Base-by-base conservation (phyloP, 768 basidiomycete genomes). In the Lentinula guzmanii region DNA sequence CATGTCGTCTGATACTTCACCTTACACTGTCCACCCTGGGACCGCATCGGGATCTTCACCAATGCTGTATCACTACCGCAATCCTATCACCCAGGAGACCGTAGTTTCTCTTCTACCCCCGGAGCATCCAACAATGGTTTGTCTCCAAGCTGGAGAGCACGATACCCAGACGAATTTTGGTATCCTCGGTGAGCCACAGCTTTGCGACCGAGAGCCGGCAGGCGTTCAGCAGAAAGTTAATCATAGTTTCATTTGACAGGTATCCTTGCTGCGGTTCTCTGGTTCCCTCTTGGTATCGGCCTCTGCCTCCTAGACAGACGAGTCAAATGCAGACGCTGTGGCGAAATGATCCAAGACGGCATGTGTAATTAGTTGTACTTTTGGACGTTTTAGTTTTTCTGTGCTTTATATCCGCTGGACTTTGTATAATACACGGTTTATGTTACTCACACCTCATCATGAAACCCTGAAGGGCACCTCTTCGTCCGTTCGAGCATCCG, bases 271-370 rank as follows among this genome's bases (percentile, higher is more conserved):
- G 91, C 92, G 4, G 74, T 94, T 28, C 76, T 93, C 62, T 93
- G 90, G 91, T 94, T 94, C 76, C 92, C 92, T 3, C 72, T 93
- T 0, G 92, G 92, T 4, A 79, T 94, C 42, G 90, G 85, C 2
- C 74, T 89, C 5, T 94, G 92, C 67, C 72, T 93, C 8, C 77
- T 94, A 28, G 92, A 94, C 70, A 80, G 87, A 48, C 75, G 79
- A 54, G 86, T 90, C 33, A 80, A 77, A 63, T 94, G 91, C 72
- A 71, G 68, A 16, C 78, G 82, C 4, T 84, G 83, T 48, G 81
- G 81, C 1, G 62, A 69, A 3, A 63, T 74, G 2, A 74, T 83
- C 31, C 76, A 79, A 33, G 72, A 78, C 16, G 79, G 82, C 5
- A 42, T 81, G 11, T 84, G 81, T 65, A 7, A 5, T 21, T 48